Conservation (phyloP, 148 eudicot genomes). For the Camellia granthamiana region DNA sequence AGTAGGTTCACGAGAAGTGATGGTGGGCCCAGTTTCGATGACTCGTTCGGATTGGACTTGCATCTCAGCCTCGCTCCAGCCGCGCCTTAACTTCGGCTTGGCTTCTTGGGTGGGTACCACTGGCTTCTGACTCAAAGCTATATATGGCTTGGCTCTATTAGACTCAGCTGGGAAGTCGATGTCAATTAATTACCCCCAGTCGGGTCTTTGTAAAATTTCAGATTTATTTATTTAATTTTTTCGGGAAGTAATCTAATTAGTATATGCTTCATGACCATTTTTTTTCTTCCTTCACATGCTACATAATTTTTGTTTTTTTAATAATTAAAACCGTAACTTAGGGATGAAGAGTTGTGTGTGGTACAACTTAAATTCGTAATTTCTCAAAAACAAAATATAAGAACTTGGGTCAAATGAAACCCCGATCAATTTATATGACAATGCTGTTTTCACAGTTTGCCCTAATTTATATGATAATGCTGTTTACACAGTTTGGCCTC, state of each 20-base stretch:
- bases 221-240: slow-evolving; percentile 23
- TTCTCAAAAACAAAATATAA: too few relatives aligned
- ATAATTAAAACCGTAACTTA: too few relatives aligned
- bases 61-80: slow-evolving; percentile 78
- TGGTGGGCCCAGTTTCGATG: slow-evolving; percentile 62
- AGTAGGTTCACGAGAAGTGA: slow-evolving; percentile 50
- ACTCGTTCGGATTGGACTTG: slow-evolving; percentile 71
- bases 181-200: background rate
- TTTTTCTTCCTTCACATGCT: too few relatives aligned
- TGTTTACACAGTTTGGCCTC: too few relatives aligned
- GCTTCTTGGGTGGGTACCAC: background rate
- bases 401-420: too few relatives aligned
- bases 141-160: slow-evolving; percentile 4
- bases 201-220: slow-evolving; percentile 29
- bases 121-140: background rate
- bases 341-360: too few relatives aligned
- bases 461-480: too few relatives aligned
- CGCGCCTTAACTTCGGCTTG: slow-evolving; percentile 31
- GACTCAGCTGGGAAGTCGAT: slow-evolving; percentile 8
- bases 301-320: too few relatives aligned
- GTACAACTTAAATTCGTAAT: too few relatives aligned
- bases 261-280: slow-evolving; percentile 5
- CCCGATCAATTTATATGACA: too few relatives aligned
- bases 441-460: too few relatives aligned
- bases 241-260: slow-evolving; percentile 11